Percentiles rank a stretch among this genome's conserved stretches.
phyloP scores from a whole-genome alignment of 768 basidiomycete genomes.

The Lactarius indigo region DNA sequence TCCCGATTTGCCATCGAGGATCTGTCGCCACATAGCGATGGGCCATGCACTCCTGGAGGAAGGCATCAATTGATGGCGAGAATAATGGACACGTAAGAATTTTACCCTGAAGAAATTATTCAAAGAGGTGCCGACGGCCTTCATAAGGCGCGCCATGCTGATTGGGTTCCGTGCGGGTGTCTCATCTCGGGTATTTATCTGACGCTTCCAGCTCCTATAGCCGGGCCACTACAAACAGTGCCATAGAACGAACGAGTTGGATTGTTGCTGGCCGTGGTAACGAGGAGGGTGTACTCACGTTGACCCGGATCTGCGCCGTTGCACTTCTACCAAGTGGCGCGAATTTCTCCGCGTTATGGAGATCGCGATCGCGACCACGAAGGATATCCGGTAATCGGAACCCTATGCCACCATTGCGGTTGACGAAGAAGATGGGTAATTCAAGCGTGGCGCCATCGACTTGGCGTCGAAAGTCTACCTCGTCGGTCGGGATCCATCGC shows the following conservation, averaged over 20 bases:
- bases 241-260: background rate
- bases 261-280: background rate
- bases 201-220: conserved; percentile 3
- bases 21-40: background rate
- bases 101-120: conserved; percentile 9
- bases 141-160: conserved; percentile 1
- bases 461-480: conserved; percentile 13
- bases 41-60: background rate
- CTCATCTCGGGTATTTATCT: conserved; percentile 18
- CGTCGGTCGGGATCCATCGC: conserved; percentile 4
- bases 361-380: background rate
- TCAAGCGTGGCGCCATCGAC: background rate
- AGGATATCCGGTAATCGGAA: background rate
- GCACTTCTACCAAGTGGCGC: conserved; percentile 4
- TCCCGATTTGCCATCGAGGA: conserved; percentile 8
- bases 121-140: conserved; percentile 9
- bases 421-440: conserved; percentile 22
- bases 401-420: background rate
- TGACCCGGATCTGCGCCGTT: conserved; percentile 10
- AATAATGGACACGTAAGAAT: background rate
- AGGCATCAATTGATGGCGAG: background rate
- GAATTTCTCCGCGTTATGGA: background rate
- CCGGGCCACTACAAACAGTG: conserved; percentile 15
- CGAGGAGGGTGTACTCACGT: background rate
- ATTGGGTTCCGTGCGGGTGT: background rate